A percentile compares a stretch with the other conserved stretches of the same genome.
Conservation (phyloP, 352 stramenopile genomes). For the Phytopythium delawarense region DNA sequence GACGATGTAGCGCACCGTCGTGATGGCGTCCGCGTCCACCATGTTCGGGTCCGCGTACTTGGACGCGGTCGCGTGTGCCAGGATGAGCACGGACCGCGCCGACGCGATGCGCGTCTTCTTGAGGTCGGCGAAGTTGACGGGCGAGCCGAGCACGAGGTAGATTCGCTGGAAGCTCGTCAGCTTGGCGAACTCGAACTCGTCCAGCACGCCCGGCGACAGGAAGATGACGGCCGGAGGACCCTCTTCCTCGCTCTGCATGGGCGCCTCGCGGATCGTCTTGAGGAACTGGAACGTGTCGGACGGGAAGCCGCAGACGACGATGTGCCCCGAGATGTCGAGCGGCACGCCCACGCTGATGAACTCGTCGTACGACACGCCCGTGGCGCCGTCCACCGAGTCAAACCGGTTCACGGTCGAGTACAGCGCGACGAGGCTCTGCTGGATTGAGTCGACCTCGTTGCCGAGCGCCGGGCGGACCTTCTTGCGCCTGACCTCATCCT, state of each 20-base stretch:
- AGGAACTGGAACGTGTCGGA: slow-evolving; percentile 63
- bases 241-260: slow-evolving; percentile 29
- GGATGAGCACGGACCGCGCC: slow-evolving; percentile 57
- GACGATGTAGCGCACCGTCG: slow-evolving; percentile 74
- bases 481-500: slow-evolving; percentile 29
- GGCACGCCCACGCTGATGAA: slow-evolving; percentile 44
- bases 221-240: slow-evolving; percentile 54
- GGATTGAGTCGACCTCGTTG: slow-evolving; percentile 55
- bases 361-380: slow-evolving; percentile 39
- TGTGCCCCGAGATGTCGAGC: slow-evolving; percentile 37
- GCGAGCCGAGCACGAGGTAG: slow-evolving; percentile 67
- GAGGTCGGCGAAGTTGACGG: slow-evolving; percentile 70
- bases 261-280: slow-evolving; percentile 61
- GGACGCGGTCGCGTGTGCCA: slow-evolving; percentile 35
- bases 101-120: slow-evolving; percentile 60
- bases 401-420: slow-evolving; percentile 36
- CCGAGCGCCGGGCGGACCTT: slow-evolving; percentile 59
- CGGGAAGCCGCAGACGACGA: slow-evolving; percentile 70
- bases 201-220: slow-evolving; percentile 37
- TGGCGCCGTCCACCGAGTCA: slow-evolving; percentile 16
- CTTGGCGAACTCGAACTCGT: slow-evolving; percentile 52
- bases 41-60: slow-evolving; percentile 76
- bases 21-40: slow-evolving; percentile 80
- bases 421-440: slow-evolving; percentile 48
- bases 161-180: slow-evolving; percentile 51